Conservation (phyloP, 176 grass and related monocot species). For the Phragmites australis region DNA sequence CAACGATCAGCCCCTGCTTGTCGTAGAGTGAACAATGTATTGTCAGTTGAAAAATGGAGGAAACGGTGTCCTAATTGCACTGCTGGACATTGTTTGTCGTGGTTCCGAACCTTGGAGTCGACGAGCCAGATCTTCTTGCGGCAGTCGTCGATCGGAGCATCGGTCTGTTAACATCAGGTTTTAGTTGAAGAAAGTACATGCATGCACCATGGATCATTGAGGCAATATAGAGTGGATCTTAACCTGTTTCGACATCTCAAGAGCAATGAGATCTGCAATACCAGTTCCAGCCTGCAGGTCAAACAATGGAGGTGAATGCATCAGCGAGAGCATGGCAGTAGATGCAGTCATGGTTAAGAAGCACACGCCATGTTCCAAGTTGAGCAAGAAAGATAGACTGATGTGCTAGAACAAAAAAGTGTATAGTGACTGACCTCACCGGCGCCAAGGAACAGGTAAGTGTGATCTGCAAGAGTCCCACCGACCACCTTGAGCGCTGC, state of each 20-base stretch:
- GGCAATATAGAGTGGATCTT: background rate
- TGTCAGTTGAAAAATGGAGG: background rate
- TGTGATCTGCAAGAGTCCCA: conserved; percentile 80
- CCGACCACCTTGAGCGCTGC: conserved; percentile 74
- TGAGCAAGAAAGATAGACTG: background rate
- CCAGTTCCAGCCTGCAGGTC: conserved; percentile 81
- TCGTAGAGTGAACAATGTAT: background rate
- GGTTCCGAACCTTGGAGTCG: conserved; percentile 73
- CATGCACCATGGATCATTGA: conserved; percentile 17
- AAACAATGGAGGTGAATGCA: background rate
- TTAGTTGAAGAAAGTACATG: background rate
- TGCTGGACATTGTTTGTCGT: background rate
- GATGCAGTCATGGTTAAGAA: background rate
- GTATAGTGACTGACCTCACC: conserved; percentile 59
- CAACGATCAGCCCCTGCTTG: conserved; percentile 76
- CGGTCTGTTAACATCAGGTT: conserved; percentile 35
- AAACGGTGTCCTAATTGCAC: background rate
- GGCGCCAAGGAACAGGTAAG: conserved; percentile 93
- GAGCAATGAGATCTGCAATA: conserved; percentile 93
- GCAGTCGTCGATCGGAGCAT: conserved; percentile 67
- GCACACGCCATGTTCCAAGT: background rate
- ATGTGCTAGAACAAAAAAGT: background rate
- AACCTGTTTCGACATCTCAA: conserved; percentile 95
- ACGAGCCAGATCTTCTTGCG: conserved; percentile 97
- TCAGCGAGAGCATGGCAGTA: background rate